Evolutionary conservation across 345 rosid genomes (phyloP), one percentile per base, ranked within the genome.

Genomic region (Citrus medica): DNA sequence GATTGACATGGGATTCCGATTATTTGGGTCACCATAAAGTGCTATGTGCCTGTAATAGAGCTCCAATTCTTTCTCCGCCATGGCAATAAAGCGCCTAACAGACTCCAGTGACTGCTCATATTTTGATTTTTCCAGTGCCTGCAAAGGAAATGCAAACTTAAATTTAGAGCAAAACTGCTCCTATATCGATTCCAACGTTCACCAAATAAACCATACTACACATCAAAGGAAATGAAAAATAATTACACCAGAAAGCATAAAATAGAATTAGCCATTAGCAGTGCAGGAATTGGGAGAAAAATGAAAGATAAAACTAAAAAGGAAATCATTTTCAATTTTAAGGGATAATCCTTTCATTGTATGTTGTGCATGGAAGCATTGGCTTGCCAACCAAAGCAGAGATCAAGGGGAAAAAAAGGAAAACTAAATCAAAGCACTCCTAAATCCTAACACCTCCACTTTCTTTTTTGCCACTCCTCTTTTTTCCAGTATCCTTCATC

Each of bases 21-120:
- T 58, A 71, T 78, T 88, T 28, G 94, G 91, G 80, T 89, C 89
- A 70, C 91, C 95, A 73, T 89, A 96, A 65, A 92, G 95, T 77
- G 95, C 88, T 24, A 84, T 80, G 82, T 92, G 99, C 64, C 92
- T 84, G 84, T 89, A 83, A 78, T 92, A 92, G 58, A 92, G 90
- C 81, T 96, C 95, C 81, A 92, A 67, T 81, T 94, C 98, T 84
- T 92, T 94, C 80, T 90, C 97, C 0, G 90, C 88, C 76, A 92
- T 82, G 8, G 92, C 88, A 65, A 94, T 94, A 76, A 94, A 94
- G 60, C 79, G 92, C 81, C 86, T 90, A 82, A 96, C 93, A 1
- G 97, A 88, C 59, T 92, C 98, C 7, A 92, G 92, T 17, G 98
- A 96, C 46, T 94, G 98, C 81, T 96, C 97, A 5, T 91, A 96